Base-by-base conservation (phyloP, 1,284 basidiomycete genomes). In the Sutorius eximius region DNA sequence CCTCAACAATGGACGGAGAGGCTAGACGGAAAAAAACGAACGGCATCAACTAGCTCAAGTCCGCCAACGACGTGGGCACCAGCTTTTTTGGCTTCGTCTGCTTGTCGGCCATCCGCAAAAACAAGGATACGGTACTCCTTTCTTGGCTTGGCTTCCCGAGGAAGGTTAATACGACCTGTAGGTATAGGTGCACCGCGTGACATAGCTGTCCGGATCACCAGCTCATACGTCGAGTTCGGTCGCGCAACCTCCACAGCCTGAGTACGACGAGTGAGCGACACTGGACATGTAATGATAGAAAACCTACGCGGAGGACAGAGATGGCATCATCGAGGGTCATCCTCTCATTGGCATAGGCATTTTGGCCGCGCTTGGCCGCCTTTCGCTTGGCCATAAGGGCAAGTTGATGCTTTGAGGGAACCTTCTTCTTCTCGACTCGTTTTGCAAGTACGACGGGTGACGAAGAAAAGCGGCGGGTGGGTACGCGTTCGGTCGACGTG, bases 51-150 rank as follows among this genome's bases (percentile, higher is more conserved):
- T 13, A 97, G 76, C 65, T 97, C 94, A 42, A 82, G 78, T 15
- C 90, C 92, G 49, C 95, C 95, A 33, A 96, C 90, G 61, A 90
- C 83, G 58, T 92, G 84, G 3, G 92, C 94, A 8, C 93, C 93
- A 9, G 91, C 91, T 49, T 78, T 82, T 69, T 80, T 85, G 1
- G 92, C 92, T 44, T 92, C 89, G 16, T 89, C 85, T 13, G 87
- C 86, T 57, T 82, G 78, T 53, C 83, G 76, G 15, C 89, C 89
- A 62, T 94, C 90, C 7, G 93, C 92, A 64, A 97, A 95, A 24
- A 95, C 93, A 30, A 95, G 78, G 48, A 97, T 86, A 51, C 81
- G 84, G 58, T 91, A 87, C 61, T 88, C 84, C 38, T 81, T 73
- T 64, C 77, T 80, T 48, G 82, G 73, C 63, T 92, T 91, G 13